Percentiles rank a stretch among this genome's conserved stretches.
Conservation (phyloP, 2,329 filamentous ascomycete genomes). For the Penicillium sp. region DNA sequence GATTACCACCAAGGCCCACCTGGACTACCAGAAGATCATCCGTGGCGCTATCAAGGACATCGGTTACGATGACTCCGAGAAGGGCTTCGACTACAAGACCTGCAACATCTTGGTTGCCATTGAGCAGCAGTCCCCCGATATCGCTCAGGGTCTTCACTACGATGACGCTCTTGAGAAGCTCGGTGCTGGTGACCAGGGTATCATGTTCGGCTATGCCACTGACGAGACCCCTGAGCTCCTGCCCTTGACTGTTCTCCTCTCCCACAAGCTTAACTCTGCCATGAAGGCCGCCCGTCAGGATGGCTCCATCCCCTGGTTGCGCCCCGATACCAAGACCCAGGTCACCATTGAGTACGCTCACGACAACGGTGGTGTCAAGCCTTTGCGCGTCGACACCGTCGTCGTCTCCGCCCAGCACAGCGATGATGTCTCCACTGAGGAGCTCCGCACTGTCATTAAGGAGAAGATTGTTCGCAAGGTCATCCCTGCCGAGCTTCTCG, state of each 20-base stretch:
- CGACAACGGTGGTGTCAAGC: conserved; percentile 86
- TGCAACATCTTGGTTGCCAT: conserved; percentile 98
- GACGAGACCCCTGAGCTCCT: conserved; percentile 98
- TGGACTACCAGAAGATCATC: conserved; percentile 99
- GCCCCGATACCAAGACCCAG: conserved; percentile 99
- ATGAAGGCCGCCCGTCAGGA: conserved; percentile 88
- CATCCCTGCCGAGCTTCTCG: conserved; percentile 88
- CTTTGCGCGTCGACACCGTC: conserved; percentile 89
- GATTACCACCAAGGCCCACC: conserved; percentile 91
- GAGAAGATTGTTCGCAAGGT: conserved; percentile 97
- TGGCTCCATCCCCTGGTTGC: conserved; percentile 86
- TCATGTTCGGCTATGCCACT: conserved; percentile 99
- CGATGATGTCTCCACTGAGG: conserved; percentile 81
- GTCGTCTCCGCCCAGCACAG: conserved; percentile 96
- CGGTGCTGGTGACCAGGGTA: conserved; percentile 98
- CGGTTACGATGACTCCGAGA: conserved; percentile 92
- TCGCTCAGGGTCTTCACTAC: conserved; percentile 98
- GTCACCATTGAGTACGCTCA: conserved; percentile 99
- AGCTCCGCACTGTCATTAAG: conserved; percentile 89
- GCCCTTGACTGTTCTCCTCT: conserved; percentile 86
- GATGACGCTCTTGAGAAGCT: conserved; percentile 96
- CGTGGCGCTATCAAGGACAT: conserved; percentile 96
- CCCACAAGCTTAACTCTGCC: conserved; percentile 95
- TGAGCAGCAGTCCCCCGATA: conserved; percentile 98
- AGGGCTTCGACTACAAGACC: conserved; percentile 99